These are phyloP conservation scores for Penicillium decumbens DNA, from an alignment of 2,329 filamentous ascomycete species.

Conservation along the genomic window DNA sequence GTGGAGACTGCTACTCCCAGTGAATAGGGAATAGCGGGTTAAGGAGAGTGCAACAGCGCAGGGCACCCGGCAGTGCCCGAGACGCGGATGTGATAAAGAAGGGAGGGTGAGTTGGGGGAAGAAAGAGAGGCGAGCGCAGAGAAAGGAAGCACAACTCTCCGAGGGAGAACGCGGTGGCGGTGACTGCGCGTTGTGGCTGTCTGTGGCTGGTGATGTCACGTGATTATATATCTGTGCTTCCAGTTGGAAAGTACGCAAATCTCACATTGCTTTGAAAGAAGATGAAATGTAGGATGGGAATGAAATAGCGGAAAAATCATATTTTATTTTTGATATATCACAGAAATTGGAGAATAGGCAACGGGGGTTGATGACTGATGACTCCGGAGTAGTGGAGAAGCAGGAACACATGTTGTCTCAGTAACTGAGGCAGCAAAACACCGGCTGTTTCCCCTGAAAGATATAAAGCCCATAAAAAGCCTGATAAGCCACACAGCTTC, in stretches of 20 bases:
- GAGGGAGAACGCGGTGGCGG: conserved; percentile 21
- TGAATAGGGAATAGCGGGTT: conserved; percentile 5
- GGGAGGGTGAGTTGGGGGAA: conserved; percentile 1
- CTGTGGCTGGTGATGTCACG: conserved; percentile 6
- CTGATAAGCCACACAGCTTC: neutral
- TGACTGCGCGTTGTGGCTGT: conserved; percentile 11
- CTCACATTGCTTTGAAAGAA: neutral
- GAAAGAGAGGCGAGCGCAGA: conserved; percentile 11
- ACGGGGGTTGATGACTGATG: conserved; percentile 10
- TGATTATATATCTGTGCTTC: neutral
- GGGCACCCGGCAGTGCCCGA: conserved; percentile 10
- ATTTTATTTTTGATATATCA: neutral
- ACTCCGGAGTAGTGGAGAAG: conserved; percentile 13
- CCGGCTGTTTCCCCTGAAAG: neutral
- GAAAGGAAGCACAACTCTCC: conserved; percentile 17
- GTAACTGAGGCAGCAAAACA: conserved; percentile 1
- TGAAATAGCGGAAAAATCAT: neutral
- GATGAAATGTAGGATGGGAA: neutral
- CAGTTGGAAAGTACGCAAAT: neutral
- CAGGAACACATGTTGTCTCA: conserved; percentile 20
- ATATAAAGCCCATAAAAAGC: neutral
- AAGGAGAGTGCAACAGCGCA: conserved; percentile 6
- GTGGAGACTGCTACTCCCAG: conserved; percentile 13
- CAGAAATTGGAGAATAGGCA: neutral
- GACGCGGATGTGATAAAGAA: conserved; percentile 4